A percentile compares a stretch with the other conserved stretches of the same genome.
Evolutionary conservation across 768 basidiomycete species (phyloP).

Genomic region (Leccinum sublutescens): DNA sequence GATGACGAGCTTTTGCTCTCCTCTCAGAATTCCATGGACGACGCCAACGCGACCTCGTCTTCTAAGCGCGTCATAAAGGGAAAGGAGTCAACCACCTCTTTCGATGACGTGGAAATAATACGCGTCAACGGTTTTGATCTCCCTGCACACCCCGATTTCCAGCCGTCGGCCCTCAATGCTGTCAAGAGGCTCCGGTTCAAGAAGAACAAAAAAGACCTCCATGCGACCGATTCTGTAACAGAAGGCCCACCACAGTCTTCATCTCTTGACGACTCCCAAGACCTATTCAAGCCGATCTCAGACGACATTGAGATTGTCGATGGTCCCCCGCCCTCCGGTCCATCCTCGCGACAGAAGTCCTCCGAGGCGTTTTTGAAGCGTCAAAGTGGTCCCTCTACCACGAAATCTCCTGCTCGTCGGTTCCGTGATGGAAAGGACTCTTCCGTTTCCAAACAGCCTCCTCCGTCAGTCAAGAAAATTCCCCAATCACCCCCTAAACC

Average conservation of each 20-base stretch:
- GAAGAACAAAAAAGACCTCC: slow-evolving; percentile 26
- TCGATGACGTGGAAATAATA: slow-evolving; percentile 10
- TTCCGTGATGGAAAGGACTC: neutral
- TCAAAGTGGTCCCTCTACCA: neutral
- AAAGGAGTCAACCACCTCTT: neutral
- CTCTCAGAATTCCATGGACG: slow-evolving; percentile 20
- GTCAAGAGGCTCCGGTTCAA: slow-evolving; percentile 33
- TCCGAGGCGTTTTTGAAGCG: slow-evolving; percentile 3
- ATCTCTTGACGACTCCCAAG: slow-evolving; percentile 25
- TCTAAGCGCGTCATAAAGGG: slow-evolving; percentile 14
- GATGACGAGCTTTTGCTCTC: slow-evolving; percentile 31
- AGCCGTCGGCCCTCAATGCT: slow-evolving; percentile 9
- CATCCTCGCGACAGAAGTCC: neutral
- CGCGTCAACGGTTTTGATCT: slow-evolving; percentile 16
- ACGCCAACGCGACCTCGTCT: slow-evolving; percentile 8
- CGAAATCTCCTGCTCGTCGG: neutral
- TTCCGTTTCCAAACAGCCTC: slow-evolving; percentile 4
- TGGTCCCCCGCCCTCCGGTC: neutral
- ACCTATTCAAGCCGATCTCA: slow-evolving; percentile 20
- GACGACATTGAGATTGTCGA: slow-evolving; percentile 12
- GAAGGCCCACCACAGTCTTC: slow-evolving; percentile 22
- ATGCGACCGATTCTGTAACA: neutral
- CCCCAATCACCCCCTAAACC: neutral
- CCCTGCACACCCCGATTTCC: slow-evolving; percentile 24
- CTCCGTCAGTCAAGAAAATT: neutral